Evolutionary conservation across 805 yeast species (phyloP), one percentile per base, ranked within the genome.

Genomic region (Debaryomyces castellii): DNA sequence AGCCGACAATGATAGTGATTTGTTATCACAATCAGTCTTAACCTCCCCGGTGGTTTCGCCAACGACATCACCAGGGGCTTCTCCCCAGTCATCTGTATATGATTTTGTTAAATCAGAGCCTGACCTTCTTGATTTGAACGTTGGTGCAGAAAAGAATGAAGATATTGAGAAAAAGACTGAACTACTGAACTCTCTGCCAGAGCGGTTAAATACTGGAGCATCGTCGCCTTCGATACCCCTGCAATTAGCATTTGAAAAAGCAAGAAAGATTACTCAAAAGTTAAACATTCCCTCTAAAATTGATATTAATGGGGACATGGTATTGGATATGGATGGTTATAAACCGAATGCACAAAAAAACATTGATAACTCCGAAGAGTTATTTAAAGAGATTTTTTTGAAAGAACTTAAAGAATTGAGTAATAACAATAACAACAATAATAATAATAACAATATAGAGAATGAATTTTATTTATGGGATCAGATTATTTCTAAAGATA

Each of bases 311-410:
- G 99, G 99, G 10, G 96, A 90, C 59, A 75, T 94, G 54, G 79
- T 90, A 35, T 69, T 94, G 38, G 99, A 94, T 67, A 89, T 92
- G 84, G 95, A 90, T 55, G 99, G 99, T 14, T 94, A 94, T 67
- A 92, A 91, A 66, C 86, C 96, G 27, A 89, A 85, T 55, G 59
- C 73, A 11, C 86, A 83, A 42, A 82, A 83, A 53, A 89, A 85
- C 61, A 80, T 87, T 34, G 83, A 83, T 41, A 83, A 81, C 53
- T 81, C 95, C 0, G 96, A 90, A 60, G 83, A 83, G 41, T 69
- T 87, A 30, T 80, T 94, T 48, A 82, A 82, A 54, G 83, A 85
- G 53, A 72, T 91, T 35, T 72, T 92, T 41, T 71, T 80, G 27
- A 94, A 89, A 52, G 97, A 92, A 61, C 74, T 91, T 43, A 53